A percentile compares a stretch with the other conserved stretches of the same genome.
Conservation (phyloP, 139 green algal species). For the Micromonas pusilla region DNA sequence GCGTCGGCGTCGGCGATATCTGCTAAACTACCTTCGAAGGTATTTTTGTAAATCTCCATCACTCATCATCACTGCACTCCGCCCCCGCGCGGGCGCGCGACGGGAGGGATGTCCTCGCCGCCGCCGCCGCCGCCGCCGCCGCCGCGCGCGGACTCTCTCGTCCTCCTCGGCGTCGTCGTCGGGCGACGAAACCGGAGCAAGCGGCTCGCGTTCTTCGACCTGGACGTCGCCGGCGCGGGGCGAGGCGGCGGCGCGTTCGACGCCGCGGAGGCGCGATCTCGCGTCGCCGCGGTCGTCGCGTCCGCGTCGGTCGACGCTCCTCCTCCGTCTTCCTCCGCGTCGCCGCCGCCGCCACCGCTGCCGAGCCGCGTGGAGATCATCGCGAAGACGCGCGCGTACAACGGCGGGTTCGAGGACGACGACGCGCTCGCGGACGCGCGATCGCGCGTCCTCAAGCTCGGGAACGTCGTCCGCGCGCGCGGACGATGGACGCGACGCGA, state of each 20-base stretch:
- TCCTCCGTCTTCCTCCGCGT: no score
- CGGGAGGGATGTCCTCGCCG: no score
- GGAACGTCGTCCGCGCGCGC: background rate
- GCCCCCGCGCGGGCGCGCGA: no score
- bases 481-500: background rate
- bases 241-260: background rate
- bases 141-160: background rate
- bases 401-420: background rate
- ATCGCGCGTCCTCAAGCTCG: background rate
- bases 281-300: background rate
- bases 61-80: no score
- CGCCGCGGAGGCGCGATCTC: background rate
- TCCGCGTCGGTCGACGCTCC: no score
- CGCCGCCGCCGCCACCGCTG: background rate
- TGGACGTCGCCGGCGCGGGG: background rate
- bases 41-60: no score
- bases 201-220: conserved; percentile 8
- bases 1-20: no score
- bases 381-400: background rate
- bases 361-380: background rate
- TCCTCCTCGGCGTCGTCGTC: background rate
- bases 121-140: no score
- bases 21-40: no score
- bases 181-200: background rate
- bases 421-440: conserved; percentile 3